These are phyloP conservation scores for Eremochloa ophiuroides DNA, from an alignment of 176 grass and related monocot genomes.

Conservation along the genomic window DNA sequence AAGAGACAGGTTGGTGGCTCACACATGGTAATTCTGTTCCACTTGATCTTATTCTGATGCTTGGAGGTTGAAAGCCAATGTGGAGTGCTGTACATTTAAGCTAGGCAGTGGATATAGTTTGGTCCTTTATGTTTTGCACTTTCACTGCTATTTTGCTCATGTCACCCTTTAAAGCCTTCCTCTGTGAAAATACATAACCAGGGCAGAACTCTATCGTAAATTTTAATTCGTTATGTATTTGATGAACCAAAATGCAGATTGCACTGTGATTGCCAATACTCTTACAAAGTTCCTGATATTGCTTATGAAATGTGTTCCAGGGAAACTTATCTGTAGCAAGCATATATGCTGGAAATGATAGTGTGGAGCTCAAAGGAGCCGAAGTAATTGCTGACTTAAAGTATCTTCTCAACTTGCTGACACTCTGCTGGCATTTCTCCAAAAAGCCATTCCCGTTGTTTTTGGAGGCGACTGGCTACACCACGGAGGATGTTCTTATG, in stretches of 20 bases:
- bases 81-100: background rate
- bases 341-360: constrained; percentile 85
- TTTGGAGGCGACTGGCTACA: constrained; percentile 80
- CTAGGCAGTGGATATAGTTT: background rate
- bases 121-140: background rate
- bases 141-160: background rate
- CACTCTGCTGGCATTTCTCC: constrained; percentile 97
- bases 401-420: constrained; percentile 82
- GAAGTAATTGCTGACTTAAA: constrained; percentile 74
- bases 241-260: background rate
- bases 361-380: constrained; percentile 76
- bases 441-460: constrained; percentile 95
- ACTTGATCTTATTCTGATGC: background rate
- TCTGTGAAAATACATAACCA: background rate
- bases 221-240: background rate
- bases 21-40: background rate
- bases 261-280: background rate
- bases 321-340: constrained; percentile 86
- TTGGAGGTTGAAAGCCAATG: background rate
- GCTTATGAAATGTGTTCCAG: constrained; percentile 48
- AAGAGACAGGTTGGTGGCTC: constrained; percentile 70
- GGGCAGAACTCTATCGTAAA: background rate
- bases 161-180: background rate
- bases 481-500: constrained; percentile 71
- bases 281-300: constrained; percentile 17